Percentiles rank a stretch among this genome's conserved stretches.
Conservation (phyloP, 2,329 filamentous ascomycete genomes). For the Aspergillus pseudoviridinutans region DNA sequence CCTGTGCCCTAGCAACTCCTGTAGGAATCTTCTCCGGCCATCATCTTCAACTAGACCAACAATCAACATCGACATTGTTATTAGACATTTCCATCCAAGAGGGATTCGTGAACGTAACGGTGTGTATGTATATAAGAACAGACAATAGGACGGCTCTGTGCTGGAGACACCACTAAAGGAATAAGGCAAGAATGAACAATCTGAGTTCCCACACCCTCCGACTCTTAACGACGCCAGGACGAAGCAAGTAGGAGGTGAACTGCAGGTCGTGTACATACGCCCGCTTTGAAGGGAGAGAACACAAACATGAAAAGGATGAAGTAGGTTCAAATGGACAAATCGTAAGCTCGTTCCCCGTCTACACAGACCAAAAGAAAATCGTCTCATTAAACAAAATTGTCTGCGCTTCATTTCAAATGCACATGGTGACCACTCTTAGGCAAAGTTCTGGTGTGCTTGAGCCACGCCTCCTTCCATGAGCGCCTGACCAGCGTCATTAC, state of each 20-base stretch:
- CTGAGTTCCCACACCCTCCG: conserved; percentile 9
- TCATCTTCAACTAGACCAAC: background rate
- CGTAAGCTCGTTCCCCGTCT: conserved; percentile 18
- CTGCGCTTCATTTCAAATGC: conserved; percentile 8
- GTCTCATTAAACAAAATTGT: conserved; percentile 14
- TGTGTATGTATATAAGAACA: background rate
- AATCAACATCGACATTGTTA: background rate
- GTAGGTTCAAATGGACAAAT: conserved; percentile 16
- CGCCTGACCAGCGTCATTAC: conserved; percentile 29
- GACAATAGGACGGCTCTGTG: background rate
- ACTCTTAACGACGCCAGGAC: conserved; percentile 13
- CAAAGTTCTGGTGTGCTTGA: conserved; percentile 23
- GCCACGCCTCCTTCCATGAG: conserved; percentile 24
- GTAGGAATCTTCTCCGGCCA: background rate
- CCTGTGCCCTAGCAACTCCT: background rate
- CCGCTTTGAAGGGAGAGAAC: conserved; percentile 18
- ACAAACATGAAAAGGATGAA: conserved; percentile 11
- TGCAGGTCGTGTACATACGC: background rate
- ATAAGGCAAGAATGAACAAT: background rate
- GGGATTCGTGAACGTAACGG: background rate
- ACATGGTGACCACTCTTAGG: conserved; percentile 13
- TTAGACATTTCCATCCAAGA: background rate
- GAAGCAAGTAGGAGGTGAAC: conserved; percentile 7
- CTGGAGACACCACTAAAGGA: conserved; percentile 10
- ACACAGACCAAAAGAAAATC: conserved; percentile 16